Evolutionary conservation across 768 basidiomycete genomes (phyloP).

Genomic region (Rhizopogon vinicolor): DNA sequence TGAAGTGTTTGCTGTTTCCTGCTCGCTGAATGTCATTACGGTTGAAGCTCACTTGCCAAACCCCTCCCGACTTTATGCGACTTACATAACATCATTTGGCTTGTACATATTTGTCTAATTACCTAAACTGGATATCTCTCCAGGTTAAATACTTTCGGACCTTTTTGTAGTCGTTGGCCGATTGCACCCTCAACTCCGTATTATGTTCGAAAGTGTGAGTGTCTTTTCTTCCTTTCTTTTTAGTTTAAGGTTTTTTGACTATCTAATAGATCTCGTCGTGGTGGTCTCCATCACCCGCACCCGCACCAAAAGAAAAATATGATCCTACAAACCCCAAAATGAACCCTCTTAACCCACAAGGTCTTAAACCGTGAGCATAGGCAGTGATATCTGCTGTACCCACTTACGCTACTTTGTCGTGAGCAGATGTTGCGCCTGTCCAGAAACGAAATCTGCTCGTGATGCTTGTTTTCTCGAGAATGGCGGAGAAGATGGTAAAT

Average conservation of each 20-base stretch:
- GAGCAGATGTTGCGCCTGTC: constrained; percentile 91
- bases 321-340: constrained; percentile 72
- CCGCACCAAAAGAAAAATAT: constrained; percentile 38
- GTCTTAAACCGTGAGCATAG: constrained; percentile 78
- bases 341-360: constrained; percentile 90
- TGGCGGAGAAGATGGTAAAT: constrained; percentile 68
- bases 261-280: constrained; percentile 42
- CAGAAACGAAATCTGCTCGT: constrained; percentile 84
- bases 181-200: not conserved
- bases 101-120: not conserved
- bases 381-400: not conserved
- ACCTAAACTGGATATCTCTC: too few species aligned
- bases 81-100: too few species aligned
- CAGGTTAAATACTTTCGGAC: too few species aligned
- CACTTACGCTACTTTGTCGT: not conserved
- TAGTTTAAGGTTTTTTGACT: not conserved
- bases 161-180: not conserved
- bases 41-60: not conserved
- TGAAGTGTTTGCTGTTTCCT: not conserved
- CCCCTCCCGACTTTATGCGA: too few species aligned
- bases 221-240: not conserved
- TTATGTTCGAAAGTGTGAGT: constrained; percentile 42
- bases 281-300: constrained; percentile 42
- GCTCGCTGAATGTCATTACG: not conserved
- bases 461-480: constrained; percentile 90